phyloP scores from a whole-genome alignment of 345 rosid genomes.

The Eucalyptus marginata region DNA sequence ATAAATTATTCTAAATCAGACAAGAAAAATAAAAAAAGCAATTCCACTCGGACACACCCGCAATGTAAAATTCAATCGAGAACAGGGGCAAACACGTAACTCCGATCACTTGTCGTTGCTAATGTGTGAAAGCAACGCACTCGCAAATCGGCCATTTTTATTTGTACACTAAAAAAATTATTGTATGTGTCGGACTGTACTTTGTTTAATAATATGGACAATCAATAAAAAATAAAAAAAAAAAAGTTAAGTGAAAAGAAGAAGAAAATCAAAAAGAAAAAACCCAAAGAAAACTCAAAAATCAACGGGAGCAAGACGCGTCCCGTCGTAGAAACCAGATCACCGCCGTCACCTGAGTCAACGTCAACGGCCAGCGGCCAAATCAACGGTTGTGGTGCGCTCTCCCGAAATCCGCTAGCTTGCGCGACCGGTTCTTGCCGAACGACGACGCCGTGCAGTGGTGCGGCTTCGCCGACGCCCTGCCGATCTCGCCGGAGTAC shows the following conservation, averaged over 20 bases:
- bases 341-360: background rate
- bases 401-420: slow-evolving; percentile 85
- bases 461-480: slow-evolving; percentile 46
- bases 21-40: background rate
- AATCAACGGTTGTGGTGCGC: slow-evolving; percentile 56
- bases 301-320: background rate
- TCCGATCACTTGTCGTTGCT: background rate
- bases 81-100: background rate
- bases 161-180: background rate
- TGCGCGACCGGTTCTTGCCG: slow-evolving; percentile 77
- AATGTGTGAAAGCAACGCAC: background rate
- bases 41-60: background rate
- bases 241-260: background rate
- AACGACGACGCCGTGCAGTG: slow-evolving; percentile 53
- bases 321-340: background rate
- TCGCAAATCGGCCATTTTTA: background rate
- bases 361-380: slow-evolving; percentile 5
- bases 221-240: background rate
- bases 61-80: background rate
- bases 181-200: background rate
- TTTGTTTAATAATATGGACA: background rate
- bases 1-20: background rate
- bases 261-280: background rate
- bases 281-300: background rate
- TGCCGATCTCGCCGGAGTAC: slow-evolving; percentile 26